A percentile compares a stretch with the other conserved stretches of the same genome.
Evolutionary conservation across 2,329 filamentous ascomycete genomes (phyloP).

Genomic region (Monilinia vaccinii-corymbosi): DNA sequence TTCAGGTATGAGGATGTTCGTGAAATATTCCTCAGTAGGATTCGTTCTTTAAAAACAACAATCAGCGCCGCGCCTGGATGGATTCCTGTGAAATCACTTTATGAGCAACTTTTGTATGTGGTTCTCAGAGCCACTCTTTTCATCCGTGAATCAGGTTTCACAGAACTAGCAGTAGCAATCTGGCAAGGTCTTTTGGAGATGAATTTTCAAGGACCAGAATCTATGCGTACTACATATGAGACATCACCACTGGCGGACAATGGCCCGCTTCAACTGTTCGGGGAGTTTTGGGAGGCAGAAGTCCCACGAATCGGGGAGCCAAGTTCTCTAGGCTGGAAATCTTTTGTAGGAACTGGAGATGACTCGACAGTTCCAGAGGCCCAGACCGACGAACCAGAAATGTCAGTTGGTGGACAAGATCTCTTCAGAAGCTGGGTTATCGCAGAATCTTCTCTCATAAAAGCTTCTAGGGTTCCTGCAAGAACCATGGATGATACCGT

Average conservation of each 20-base stretch:
- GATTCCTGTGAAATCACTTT: conserved; percentile 18
- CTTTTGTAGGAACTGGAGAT: conserved; percentile 35
- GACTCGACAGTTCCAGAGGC: conserved; percentile 14
- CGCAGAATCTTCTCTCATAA: conserved; percentile 44
- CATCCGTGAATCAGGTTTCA: conserved; percentile 66
- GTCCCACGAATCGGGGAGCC: conserved; percentile 67
- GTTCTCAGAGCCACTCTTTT: conserved; percentile 68
- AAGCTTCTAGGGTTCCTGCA: conserved; percentile 51
- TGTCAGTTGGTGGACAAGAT: conserved; percentile 15
- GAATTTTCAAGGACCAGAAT: conserved; percentile 49
- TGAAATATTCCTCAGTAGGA: conserved; percentile 47
- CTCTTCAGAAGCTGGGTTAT: conserved; percentile 37
- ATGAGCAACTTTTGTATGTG: conserved; percentile 51
- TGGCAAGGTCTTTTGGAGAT: conserved; percentile 81
- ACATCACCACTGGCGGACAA: conserved; percentile 9
- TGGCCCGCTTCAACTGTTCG: conserved; percentile 38
- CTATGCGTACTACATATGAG: background rate
- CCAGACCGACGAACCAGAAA: conserved; percentile 16
- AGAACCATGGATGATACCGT: conserved; percentile 64
- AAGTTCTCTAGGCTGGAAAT: conserved; percentile 60
- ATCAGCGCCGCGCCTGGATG: background rate
- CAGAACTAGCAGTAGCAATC: conserved; percentile 64
- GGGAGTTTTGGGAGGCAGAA: conserved; percentile 83
- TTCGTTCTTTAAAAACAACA: conserved; percentile 37
- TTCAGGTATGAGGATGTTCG: conserved; percentile 63